These are phyloP conservation scores for Skeletonema costatum DNA, from an alignment of 108 stramenopile genomes.

Conservation along the genomic window DNA sequence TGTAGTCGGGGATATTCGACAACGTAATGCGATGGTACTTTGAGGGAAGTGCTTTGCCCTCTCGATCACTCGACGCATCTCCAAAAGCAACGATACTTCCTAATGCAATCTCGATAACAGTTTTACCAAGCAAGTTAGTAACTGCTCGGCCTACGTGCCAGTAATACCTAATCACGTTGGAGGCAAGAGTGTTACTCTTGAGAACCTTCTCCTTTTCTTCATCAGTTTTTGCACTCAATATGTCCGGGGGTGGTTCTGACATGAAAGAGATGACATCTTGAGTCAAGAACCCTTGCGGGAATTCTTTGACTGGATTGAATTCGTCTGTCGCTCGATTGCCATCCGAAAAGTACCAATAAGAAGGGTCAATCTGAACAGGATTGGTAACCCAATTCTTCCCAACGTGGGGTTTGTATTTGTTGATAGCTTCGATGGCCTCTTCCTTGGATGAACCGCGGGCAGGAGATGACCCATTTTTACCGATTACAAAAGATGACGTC, in stretches of 20 bases:
- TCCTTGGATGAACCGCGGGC: background rate
- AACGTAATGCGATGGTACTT: constrained; percentile 22
- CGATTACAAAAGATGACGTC: background rate
- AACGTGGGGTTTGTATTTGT: background rate
- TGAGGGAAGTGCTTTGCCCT: background rate
- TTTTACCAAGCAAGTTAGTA: background rate
- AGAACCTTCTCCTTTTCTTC: background rate
- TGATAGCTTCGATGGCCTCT: constrained; percentile 15
- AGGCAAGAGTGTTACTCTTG: background rate
- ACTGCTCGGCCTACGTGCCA: constrained; percentile 19
- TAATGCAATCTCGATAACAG: constrained; percentile 6
- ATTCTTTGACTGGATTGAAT: constrained; percentile 11
- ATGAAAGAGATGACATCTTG: constrained; percentile 17
- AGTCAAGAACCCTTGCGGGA: constrained; percentile 3
- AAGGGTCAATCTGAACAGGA: constrained; percentile 25
- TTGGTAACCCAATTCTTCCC: constrained; percentile 10
- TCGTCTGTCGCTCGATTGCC: background rate
- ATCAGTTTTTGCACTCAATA: background rate
- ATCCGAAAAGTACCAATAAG: background rate
- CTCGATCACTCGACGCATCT: background rate
- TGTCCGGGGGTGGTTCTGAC: constrained; percentile 7
- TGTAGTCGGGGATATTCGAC: constrained; percentile 25
- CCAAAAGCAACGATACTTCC: constrained; percentile 19
- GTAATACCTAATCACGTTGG: constrained; percentile 23
- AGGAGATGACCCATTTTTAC: background rate